Conservation (phyloP, 176 grass and related monocot genomes). For the Puccinellia tenuiflora region DNA sequence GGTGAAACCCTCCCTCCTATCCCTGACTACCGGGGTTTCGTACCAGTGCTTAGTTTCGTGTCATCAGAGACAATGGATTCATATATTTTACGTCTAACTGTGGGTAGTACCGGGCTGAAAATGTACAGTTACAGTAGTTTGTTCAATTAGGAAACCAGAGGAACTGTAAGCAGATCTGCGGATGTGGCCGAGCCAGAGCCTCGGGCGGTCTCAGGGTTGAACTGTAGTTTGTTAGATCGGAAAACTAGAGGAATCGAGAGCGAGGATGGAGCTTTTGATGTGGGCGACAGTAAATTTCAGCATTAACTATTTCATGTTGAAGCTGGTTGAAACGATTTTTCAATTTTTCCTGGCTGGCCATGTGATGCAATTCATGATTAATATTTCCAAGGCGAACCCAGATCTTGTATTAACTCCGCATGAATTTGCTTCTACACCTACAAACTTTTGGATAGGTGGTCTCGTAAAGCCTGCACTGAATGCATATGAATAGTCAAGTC, state of each 20-base stretch:
- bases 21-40: neutral
- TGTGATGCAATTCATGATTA: conserved; percentile 15
- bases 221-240: neutral
- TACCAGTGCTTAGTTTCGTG: conserved; percentile 1
- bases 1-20: conserved; percentile 40
- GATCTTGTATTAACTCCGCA: conserved; percentile 19
- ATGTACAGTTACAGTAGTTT: conserved; percentile 1
- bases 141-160: neutral
- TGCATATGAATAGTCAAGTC: conserved; percentile 4
- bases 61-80: neutral
- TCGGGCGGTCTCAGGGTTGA: neutral
- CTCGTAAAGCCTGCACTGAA: neutral
- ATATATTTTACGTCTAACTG: neutral
- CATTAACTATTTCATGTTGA: neutral
- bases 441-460: neutral
- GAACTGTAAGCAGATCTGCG: conserved; percentile 3
- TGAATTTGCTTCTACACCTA: conserved; percentile 13
- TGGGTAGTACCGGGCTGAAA: neutral
- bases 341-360: neutral
- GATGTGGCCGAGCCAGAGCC: neutral
- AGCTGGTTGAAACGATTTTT: neutral
- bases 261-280: neutral
- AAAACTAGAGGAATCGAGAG: conserved; percentile 1
- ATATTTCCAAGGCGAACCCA: neutral
- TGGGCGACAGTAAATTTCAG: neutral